Conservation (phyloP, 805 yeast species). For the Sugiyamaella marilandica region DNA sequence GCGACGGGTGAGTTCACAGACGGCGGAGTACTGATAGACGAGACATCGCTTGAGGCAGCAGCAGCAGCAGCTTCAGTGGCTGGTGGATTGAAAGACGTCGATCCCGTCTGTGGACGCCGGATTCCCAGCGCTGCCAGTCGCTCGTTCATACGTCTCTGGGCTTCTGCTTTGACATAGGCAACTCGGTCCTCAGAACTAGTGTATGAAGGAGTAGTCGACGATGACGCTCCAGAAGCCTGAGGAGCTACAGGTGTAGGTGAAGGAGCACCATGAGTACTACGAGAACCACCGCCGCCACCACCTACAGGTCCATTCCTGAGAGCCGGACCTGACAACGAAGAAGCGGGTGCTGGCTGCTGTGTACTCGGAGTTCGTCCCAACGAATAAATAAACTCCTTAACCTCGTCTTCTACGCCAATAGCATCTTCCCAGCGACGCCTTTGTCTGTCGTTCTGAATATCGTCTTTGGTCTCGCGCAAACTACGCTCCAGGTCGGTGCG, state of each 20-base stretch:
- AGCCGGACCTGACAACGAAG: slow-evolving; percentile 1
- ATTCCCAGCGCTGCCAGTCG: slow-evolving; percentile 78
- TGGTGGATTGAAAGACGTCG: slow-evolving; percentile 23
- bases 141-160: slow-evolving; percentile 77
- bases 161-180: slow-evolving; percentile 77
- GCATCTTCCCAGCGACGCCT: slow-evolving; percentile 78
- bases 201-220: slow-evolving; percentile 7
- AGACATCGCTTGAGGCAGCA: not conserved
- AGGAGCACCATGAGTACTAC: slow-evolving; percentile 4
- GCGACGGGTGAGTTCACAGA: slow-evolving; percentile 8
- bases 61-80: slow-evolving; percentile 4
- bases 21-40: slow-evolving; percentile 6
- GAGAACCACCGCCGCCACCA: not conserved
- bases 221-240: not conserved
- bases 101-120: slow-evolving; percentile 26
- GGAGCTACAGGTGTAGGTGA: slow-evolving; percentile 39
- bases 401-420: slow-evolving; percentile 65
- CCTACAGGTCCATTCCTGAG: too few relatives aligned
- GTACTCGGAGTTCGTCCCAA: slow-evolving; percentile 31
- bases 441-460: slow-evolving; percentile 39
- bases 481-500: slow-evolving; percentile 44
- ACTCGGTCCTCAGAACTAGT: slow-evolving; percentile 63
- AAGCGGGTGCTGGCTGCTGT: not conserved
- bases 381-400: slow-evolving; percentile 55
- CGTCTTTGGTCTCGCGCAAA: slow-evolving; percentile 37